Conservation (phyloP, 352 stramenopile genomes). For the Phytophthora chlamydospora region DNA sequence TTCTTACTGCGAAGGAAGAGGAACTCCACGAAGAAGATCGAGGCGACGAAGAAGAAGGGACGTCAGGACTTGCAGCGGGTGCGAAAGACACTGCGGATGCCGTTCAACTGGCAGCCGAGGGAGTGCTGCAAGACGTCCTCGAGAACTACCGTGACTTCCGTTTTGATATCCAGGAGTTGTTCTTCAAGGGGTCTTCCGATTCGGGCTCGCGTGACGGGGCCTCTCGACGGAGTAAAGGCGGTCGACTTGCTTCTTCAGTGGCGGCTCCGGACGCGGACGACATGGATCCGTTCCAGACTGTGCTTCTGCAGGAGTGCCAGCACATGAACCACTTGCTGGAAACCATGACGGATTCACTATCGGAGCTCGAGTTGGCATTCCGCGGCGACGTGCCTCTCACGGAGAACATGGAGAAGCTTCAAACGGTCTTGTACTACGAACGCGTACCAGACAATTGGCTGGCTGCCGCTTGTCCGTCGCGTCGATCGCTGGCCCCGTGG, state of each 20-base stretch:
- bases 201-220: slow-evolving; percentile 33
- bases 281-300: slow-evolving; percentile 91
- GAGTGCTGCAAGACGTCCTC: slow-evolving; percentile 90
- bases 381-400: slow-evolving; percentile 90
- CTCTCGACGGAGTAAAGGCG: slow-evolving; percentile 34
- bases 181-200: slow-evolving; percentile 59
- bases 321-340: slow-evolving; percentile 86
- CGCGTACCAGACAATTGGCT: slow-evolving; percentile 78
- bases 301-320: slow-evolving; percentile 91
- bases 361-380: slow-evolving; percentile 89
- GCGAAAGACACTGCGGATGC: slow-evolving; percentile 59
- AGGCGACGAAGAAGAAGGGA: slow-evolving; percentile 40
- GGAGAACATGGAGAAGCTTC: slow-evolving; percentile 84
- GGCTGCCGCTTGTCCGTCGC: slow-evolving; percentile 77
- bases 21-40: slow-evolving; percentile 34
- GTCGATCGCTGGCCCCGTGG: slow-evolving; percentile 81
- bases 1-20: slow-evolving; percentile 65
- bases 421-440: slow-evolving; percentile 82
- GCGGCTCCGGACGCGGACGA: slow-evolving; percentile 57
- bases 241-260: slow-evolving; percentile 44
- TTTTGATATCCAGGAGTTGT: slow-evolving; percentile 83
- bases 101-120: slow-evolving; percentile 84
- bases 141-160: slow-evolving; percentile 89
- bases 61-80: slow-evolving; percentile 8
- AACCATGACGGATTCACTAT: slow-evolving; percentile 76